phyloP scores from a whole-genome alignment of 495 filamentous ascomycete species.

The Penicillium turbatum region DNA sequence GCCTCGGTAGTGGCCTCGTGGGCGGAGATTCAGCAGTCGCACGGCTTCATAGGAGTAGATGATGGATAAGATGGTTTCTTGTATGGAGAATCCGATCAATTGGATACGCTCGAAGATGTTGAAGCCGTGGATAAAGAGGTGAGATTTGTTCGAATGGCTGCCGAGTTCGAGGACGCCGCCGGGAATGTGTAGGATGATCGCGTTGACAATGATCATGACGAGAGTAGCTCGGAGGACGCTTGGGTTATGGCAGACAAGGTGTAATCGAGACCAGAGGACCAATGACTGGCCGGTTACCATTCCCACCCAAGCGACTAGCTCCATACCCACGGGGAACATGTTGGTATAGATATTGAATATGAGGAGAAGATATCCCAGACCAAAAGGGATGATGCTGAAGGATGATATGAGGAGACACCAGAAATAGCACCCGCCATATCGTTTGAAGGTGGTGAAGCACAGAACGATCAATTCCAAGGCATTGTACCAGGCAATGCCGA shows the following conservation, averaged over 20 bases:
- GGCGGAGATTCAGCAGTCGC: slow-evolving; percentile 37
- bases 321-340: slow-evolving; percentile 31
- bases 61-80: slow-evolving; percentile 49
- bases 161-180: slow-evolving; percentile 49
- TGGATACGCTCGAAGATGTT: slow-evolving; percentile 50
- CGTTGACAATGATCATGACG: slow-evolving; percentile 53
- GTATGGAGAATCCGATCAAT: slow-evolving; percentile 45
- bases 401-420: slow-evolving; percentile 49
- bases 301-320: slow-evolving; percentile 49
- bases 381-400: slow-evolving; percentile 49
- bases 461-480: slow-evolving; percentile 45
- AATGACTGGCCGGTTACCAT: slow-evolving; percentile 62
- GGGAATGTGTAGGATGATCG: slow-evolving; percentile 45
- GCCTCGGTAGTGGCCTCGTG: slow-evolving; percentile 22
- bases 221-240: slow-evolving; percentile 44
- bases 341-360: slow-evolving; percentile 39
- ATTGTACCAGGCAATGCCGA: slow-evolving; percentile 46
- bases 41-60: slow-evolving; percentile 48
- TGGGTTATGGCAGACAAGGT: slow-evolving; percentile 44
- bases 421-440: slow-evolving; percentile 49
- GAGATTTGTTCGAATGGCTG: slow-evolving; percentile 32
- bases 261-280: slow-evolving; percentile 60
- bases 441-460: slow-evolving; percentile 49
- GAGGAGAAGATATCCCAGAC: slow-evolving; percentile 50
- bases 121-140: slow-evolving; percentile 23